Base-by-base conservation (phyloP, 2,329 filamentous ascomycete genomes). In the Fusarium sp. region DNA sequence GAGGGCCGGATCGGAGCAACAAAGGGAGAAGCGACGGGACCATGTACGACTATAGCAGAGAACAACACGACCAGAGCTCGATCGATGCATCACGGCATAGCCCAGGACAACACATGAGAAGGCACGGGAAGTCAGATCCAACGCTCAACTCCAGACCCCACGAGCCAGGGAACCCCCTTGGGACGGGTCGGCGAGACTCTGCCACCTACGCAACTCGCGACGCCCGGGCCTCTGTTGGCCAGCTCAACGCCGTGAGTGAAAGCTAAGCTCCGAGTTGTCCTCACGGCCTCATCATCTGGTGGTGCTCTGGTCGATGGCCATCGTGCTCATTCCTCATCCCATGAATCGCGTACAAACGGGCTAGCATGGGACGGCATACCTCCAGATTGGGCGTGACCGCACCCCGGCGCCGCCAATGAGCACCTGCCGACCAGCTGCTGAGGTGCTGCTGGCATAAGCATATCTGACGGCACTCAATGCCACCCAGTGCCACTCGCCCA, bases 391-490 rank as follows among this genome's bases (percentile, higher is more conserved):
- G 65, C 63, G 59, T 74, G 74, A 56, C 64, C 67, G 66, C 67
- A 59, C 36, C 58, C 65, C 36, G 33, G 52, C 60, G 27, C 33
- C 54, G 63, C 60, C 70, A 77, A 71, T 77, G 60, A 40, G 56
- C 61, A 60, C 16, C 64, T 42, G 29, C 18, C 56, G 29, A 50
- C 45, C 50, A 69, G 40, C 60, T 61, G 47, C 54, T 50, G 36
- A 62, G 73, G 42, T 52, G 65, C 60, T 65, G 60, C 65, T 76
- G 68, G 73, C 77, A 79, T 76, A 79, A 77, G 76, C 76, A 78
- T 78, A 79, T 79, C 75, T 78, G 74, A 66, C 72, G 74, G 72
- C 69, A 74, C 70, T 73, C 71, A 75, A 63, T 68, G 65, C 65
- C 56, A 61, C 45, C 31, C 40, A 54, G 63, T 52, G 56, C 63